These are phyloP conservation scores for Metschnikowia picachoensis DNA, from an alignment of 805 yeast species.

Conservation along the genomic window DNA sequence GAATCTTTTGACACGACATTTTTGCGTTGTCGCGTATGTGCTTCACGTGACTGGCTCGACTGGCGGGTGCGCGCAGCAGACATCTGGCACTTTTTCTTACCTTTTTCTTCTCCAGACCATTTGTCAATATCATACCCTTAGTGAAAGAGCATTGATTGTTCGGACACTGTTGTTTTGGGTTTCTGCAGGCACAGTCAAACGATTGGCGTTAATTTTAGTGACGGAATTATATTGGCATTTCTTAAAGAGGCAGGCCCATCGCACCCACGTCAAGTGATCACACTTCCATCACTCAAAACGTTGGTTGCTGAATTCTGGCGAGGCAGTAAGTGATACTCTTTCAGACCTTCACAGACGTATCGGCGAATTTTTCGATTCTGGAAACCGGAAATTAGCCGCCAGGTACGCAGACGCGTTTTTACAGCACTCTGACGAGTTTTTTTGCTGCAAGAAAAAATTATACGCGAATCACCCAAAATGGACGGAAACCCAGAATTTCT, in stretches of 20 bases:
- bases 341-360: background rate
- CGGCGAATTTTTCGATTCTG: conserved; percentile 2
- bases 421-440: no score
- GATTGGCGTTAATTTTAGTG: background rate
- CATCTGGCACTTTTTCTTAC: conserved; percentile 2
- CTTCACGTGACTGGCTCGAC: conserved; percentile 4
- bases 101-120: conserved; percentile 3
- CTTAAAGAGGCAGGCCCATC: no score
- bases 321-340: no score
- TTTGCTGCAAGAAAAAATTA: no score
- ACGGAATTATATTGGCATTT: no score
- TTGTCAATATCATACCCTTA: background rate
- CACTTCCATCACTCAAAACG: no score
- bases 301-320: no score
- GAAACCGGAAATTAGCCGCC: background rate
- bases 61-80: conserved; percentile 1
- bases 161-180: conserved; percentile 1
- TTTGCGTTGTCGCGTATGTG: background rate
- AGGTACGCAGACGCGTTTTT: no score
- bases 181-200: background rate
- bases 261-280: no score
- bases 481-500: conserved; percentile 3
- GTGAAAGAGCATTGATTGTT: conserved; percentile 8
- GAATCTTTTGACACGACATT: background rate
- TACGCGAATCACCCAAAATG: background rate